These are phyloP conservation scores for Fusarium illudens DNA, from an alignment of 2,329 filamentous ascomycete genomes.

Conservation along the genomic window DNA sequence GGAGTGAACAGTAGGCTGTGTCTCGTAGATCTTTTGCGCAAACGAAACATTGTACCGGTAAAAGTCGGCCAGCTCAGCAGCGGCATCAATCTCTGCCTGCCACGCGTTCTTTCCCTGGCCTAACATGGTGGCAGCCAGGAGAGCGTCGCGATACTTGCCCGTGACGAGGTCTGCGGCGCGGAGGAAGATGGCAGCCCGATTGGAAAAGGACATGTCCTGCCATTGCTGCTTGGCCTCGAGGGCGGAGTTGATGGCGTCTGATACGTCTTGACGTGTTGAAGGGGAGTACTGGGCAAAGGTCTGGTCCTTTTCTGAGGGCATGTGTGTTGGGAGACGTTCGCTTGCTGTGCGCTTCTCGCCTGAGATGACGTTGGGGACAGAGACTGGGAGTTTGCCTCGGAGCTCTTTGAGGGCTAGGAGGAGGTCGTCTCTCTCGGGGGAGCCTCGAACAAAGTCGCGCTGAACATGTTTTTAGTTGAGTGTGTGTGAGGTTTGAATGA, in stretches of 20 bases:
- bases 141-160: slow-evolving; percentile 91
- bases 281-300: slow-evolving; percentile 32
- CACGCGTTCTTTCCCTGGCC: slow-evolving; percentile 97
- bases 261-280: slow-evolving; percentile 1
- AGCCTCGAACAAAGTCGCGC: slow-evolving; percentile 9
- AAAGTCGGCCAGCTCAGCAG: slow-evolving; percentile 92
- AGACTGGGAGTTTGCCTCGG: neutral
- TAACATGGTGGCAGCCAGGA: slow-evolving; percentile 94
- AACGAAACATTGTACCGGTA: slow-evolving; percentile 92
- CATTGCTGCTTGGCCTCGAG: slow-evolving; percentile 78
- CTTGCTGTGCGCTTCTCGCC: slow-evolving; percentile 5
- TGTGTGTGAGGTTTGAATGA: neutral
- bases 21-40: slow-evolving; percentile 85
- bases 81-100: slow-evolving; percentile 96
- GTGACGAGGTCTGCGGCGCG: slow-evolving; percentile 91
- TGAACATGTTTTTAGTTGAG: neutral
- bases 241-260: slow-evolving; percentile 6
- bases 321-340: neutral
- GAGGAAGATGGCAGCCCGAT: slow-evolving; percentile 89
- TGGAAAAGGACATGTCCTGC: slow-evolving; percentile 87
- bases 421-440: slow-evolving; percentile 4
- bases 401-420: neutral
- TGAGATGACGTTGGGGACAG: slow-evolving; percentile 5
- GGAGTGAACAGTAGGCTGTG: slow-evolving; percentile 85
- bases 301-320: slow-evolving; percentile 3